Conservation (phyloP, 805 yeast species). For the Grigorovia transvaalensis region DNA sequence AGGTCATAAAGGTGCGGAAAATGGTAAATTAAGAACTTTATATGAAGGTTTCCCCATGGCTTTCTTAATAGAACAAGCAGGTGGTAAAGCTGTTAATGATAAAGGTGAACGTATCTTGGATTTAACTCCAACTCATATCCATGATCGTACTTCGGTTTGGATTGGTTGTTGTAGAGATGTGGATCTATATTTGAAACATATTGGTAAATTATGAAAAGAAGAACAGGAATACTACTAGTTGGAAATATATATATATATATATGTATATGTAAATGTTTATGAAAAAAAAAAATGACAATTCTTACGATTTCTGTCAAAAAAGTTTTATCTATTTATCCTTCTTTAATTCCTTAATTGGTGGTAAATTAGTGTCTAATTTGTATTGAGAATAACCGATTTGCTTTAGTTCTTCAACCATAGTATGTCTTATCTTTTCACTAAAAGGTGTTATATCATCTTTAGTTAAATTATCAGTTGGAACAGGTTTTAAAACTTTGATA, state of each 20-base stretch:
- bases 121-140: conserved; percentile 76
- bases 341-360: conserved; percentile 11
- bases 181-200: conserved; percentile 45
- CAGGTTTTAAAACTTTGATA: conserved; percentile 73
- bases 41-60: conserved; percentile 99
- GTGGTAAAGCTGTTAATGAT: conserved; percentile 86
- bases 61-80: conserved; percentile 86
- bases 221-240: background rate
- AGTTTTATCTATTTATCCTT: background rate
- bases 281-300: too few relatives aligned
- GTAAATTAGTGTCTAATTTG: conserved; percentile 22
- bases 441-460: conserved; percentile 62
- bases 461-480: conserved; percentile 57
- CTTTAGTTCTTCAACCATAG: conserved; percentile 40
- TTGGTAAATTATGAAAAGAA: conserved; percentile 12
- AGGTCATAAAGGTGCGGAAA: conserved; percentile 75
- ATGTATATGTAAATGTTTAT: background rate
- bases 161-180: conserved; percentile 76
- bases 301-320: background rate
- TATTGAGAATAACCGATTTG: conserved; percentile 33
- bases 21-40: conserved; percentile 81
- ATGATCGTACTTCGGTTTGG: conserved; percentile 91
- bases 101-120: conserved; percentile 84
- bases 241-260: too few relatives aligned
- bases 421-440: conserved; percentile 42